phyloP scores from a whole-genome alignment of 805 yeast genomes.

The Candida nemodendra region DNA sequence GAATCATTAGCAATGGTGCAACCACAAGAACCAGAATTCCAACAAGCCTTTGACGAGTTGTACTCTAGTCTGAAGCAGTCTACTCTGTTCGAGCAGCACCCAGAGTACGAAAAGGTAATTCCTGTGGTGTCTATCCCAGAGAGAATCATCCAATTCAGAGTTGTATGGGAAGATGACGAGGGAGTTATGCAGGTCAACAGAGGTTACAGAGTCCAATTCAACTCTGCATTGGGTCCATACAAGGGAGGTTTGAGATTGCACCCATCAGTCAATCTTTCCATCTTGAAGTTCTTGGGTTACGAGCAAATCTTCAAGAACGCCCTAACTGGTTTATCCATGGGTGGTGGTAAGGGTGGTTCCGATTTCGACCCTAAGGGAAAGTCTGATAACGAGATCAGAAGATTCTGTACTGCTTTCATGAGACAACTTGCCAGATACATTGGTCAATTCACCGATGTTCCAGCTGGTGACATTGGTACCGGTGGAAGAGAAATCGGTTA shows the following conservation, averaged over 20 bases:
- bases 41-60: slow-evolving; percentile 96
- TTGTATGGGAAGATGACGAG: slow-evolving; percentile 94
- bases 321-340: slow-evolving; percentile 93
- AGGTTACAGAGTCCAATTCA: slow-evolving; percentile 98
- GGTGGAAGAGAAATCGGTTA: slow-evolving; percentile 96
- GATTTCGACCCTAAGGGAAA: slow-evolving; percentile 97
- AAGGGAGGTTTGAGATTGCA: slow-evolving; percentile 99
- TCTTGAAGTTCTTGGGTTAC: slow-evolving; percentile 93
- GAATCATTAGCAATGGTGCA: slow-evolving; percentile 52
- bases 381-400: slow-evolving; percentile 90
- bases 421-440: slow-evolving; percentile 92
- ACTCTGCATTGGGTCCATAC: slow-evolving; percentile 98
- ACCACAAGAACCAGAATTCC: slow-evolving; percentile 96
- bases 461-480: slow-evolving; percentile 99
- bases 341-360: slow-evolving; percentile 99
- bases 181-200: slow-evolving; percentile 91
- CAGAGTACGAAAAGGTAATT: slow-evolving; percentile 83
- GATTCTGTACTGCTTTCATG: slow-evolving; percentile 96
- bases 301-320: slow-evolving; percentile 99
- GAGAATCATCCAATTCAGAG: slow-evolving; percentile 95
- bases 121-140: slow-evolving; percentile 94
- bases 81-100: slow-evolving; percentile 82
- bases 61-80: slow-evolving; percentile 87
- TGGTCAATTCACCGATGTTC: slow-evolving; percentile 97
- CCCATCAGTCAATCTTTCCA: slow-evolving; percentile 93